Conservation (phyloP, 345 rosid species). For the Cochlearia excelsa region DNA sequence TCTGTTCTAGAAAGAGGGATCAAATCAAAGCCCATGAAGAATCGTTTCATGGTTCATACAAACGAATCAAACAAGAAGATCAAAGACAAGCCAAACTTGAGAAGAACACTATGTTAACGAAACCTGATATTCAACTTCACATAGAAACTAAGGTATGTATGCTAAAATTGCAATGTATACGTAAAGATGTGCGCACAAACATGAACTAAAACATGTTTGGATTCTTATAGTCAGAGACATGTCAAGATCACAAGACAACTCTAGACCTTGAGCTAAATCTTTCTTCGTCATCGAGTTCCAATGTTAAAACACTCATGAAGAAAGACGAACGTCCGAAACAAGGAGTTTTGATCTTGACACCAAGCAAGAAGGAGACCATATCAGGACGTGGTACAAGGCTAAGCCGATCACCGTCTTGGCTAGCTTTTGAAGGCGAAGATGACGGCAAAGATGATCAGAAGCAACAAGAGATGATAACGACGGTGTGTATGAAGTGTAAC, state of each 20-base stretch:
- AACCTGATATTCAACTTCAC: slow-evolving; percentile 24
- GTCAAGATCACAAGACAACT: slow-evolving; percentile 45
- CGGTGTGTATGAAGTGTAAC: slow-evolving; percentile 71
- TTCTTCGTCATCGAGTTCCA: slow-evolving; percentile 38
- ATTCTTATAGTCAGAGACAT: slow-evolving; percentile 33
- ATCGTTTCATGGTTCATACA: slow-evolving; percentile 30
- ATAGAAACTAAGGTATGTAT: slow-evolving; percentile 27
- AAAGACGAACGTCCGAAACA: slow-evolving; percentile 20
- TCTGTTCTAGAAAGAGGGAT: slow-evolving; percentile 28
- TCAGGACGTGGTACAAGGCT: slow-evolving; percentile 22
- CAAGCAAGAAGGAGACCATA: slow-evolving; percentile 16
- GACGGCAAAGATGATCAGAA: slow-evolving; percentile 27
- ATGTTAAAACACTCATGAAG: slow-evolving; percentile 17
- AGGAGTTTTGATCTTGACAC: slow-evolving; percentile 23
- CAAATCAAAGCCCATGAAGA: slow-evolving; percentile 17
- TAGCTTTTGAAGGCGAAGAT: slow-evolving; percentile 39
- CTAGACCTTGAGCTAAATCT: slow-evolving; percentile 71
- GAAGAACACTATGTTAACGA: slow-evolving; percentile 3
- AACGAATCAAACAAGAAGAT: slow-evolving; percentile 27
- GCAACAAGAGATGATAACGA: slow-evolving; percentile 68
- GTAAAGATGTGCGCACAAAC: slow-evolving; percentile 1
- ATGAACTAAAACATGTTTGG: slow-evolving; percentile 14
- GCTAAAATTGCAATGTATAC: not conserved
- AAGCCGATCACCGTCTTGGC: slow-evolving; percentile 53
- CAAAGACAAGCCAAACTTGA: slow-evolving; percentile 24